Evolutionary conservation across 352 stramenopile genomes (phyloP).

Genomic region (Ophiocytium majus): DNA sequence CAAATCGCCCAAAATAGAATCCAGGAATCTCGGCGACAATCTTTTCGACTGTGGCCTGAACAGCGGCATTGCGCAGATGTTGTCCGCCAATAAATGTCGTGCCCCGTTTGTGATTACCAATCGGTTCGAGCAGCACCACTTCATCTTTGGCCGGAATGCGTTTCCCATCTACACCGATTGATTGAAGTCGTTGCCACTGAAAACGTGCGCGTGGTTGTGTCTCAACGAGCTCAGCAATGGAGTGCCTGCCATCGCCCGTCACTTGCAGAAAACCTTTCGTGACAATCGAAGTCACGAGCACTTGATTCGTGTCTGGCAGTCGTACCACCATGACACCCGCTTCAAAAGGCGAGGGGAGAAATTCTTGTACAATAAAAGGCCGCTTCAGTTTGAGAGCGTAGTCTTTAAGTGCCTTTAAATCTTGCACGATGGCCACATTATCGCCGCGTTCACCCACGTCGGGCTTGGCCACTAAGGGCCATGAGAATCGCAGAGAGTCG

Average conservation of each 20-base stretch:
- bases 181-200: background rate
- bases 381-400: background rate
- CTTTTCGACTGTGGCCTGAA: background rate
- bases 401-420: background rate
- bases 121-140: background rate
- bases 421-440: background rate
- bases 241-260: background rate
- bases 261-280: background rate
- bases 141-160: background rate
- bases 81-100: no score
- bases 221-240: background rate
- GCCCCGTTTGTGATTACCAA: background rate
- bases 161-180: background rate
- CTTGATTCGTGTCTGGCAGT: background rate
- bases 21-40: background rate
- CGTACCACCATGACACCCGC: slow-evolving; percentile 1
- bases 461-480: background rate
- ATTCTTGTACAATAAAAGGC: background rate
- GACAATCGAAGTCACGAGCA: background rate
- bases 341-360: background rate
- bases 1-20: background rate
- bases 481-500: no score
- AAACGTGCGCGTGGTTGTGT: background rate
- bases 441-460: background rate
- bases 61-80: background rate